Conservation (phyloP, 306 rosid genomes). For the Quercus dentata region DNA sequence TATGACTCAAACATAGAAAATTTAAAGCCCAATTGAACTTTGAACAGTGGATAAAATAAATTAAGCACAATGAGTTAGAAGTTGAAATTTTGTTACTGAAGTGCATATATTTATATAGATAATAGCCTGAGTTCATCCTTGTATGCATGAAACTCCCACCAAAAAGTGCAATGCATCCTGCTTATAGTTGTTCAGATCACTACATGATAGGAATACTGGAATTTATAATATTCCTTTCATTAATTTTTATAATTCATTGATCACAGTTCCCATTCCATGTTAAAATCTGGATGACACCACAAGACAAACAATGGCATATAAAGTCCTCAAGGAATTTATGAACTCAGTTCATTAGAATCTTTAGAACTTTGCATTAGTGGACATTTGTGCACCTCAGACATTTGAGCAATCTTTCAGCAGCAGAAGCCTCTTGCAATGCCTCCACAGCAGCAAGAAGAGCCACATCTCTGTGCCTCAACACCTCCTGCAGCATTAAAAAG, state of each 20-base stretch:
- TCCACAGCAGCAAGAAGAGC: slow-evolving; percentile 33
- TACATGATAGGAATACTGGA: background rate
- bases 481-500: slow-evolving; percentile 16
- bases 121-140: background rate
- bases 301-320: background rate
- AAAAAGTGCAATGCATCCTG: background rate
- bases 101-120: background rate
- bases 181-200: background rate
- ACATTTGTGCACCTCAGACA: slow-evolving; percentile 15
- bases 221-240: background rate
- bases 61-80: background rate
- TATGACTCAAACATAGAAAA: background rate
- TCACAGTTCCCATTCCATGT: background rate
- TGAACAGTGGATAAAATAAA: background rate
- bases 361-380: background rate
- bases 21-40: background rate
- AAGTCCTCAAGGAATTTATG: background rate
- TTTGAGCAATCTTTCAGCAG: slow-evolving; percentile 33
- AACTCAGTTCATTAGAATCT: background rate
- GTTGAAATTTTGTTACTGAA: background rate
- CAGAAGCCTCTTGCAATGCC: slow-evolving; percentile 41
- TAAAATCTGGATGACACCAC: background rate
- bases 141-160: background rate
- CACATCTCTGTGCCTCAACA: slow-evolving; percentile 23
- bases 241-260: background rate